Base-by-base conservation (phyloP, 2,329 filamentous ascomycete genomes). In the Graphilbum fragrans region DNA sequence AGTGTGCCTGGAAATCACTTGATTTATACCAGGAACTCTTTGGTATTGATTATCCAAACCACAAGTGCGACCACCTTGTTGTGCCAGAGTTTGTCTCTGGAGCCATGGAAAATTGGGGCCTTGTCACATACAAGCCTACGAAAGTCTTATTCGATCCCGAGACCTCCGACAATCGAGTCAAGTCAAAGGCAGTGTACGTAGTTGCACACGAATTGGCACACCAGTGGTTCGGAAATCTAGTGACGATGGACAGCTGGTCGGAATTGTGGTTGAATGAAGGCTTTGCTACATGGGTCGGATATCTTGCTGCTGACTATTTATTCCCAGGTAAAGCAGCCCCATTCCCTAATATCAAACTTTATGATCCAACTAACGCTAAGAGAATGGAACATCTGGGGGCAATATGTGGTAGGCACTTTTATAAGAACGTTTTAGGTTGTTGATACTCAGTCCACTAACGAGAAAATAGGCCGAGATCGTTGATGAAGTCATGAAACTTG, bases 191-290 rank as follows among this genome's bases (percentile, higher is more conserved):
- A 8, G 25, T 29, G 8, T 29, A 29, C 25, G 25, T 29, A 14
- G 25, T 29, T 14, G 25, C 25, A 18, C 92, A 96, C 62, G 90
- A 98, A 61, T 71, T 96, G 47, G 92, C 90, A 35, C 88, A 95
- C 63, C 90, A 95, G 62, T 95, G 88, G 90, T 95, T 95, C 56
- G 88, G 88, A 47, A 94, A 95, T 64, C 66, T 95, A 42, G 88
- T 95, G 21, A 95, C 88, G 39, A 95, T 95, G 87, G 87, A 94
- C 59, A 95, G 92, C 70, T 95, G 88, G 88, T 87, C 94, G 61
- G 88, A 87, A 40, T 67, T 95, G 9, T 95, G 88, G 88, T 73
- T 95, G 40, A 95, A 95, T 59, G 88, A 95, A 62, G 88, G 87
- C 12, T 98, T 96, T 56, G 90, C 92, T 32, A 96, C 90, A 3